Conservation (phyloP, 1,284 basidiomycete species). For the Moesziomyces antarcticus region DNA sequence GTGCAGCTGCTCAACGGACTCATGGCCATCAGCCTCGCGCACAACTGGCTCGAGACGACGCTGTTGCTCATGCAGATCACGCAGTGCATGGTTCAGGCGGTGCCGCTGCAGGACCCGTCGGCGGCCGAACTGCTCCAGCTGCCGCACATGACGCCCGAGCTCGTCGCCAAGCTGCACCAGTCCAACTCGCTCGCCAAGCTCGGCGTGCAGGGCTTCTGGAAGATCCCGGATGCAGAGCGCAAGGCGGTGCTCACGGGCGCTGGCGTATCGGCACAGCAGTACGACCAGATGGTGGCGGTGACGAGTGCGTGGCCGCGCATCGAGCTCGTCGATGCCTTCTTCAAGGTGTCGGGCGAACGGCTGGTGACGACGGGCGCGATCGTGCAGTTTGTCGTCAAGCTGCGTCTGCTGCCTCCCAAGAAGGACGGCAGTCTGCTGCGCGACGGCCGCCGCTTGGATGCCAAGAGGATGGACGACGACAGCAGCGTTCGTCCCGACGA, state of each 20-base stretch:
- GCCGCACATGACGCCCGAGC: conserved; percentile 53
- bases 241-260: conserved; percentile 52
- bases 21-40: conserved; percentile 83
- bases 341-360: conserved; percentile 87
- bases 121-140: conserved; percentile 62
- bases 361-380: conserved; percentile 88
- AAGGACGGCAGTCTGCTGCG: conserved; percentile 57
- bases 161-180: conserved; percentile 35
- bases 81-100: conserved; percentile 84
- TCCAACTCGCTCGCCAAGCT: conserved; percentile 42
- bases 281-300: conserved; percentile 76
- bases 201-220: conserved; percentile 65
- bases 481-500: conserved; percentile 60
- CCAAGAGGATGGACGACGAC: conserved; percentile 68
- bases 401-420: conserved; percentile 75
- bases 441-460: conserved; percentile 53
- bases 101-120: conserved; percentile 69
- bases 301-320: conserved; percentile 80
- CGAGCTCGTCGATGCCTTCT: conserved; percentile 84
- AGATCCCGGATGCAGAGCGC: conserved; percentile 70
- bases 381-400: conserved; percentile 86
- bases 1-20: conserved; percentile 79
- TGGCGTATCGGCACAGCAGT: conserved; percentile 62
- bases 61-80: conserved; percentile 84
- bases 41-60: conserved; percentile 90